These are phyloP conservation scores for Cucumis sativus DNA, from an alignment of 306 rosid genomes.

Conservation along the genomic window Cucumber_9930_V3 NC_026657.2:28657501-28658000, in stretches of 20 bases:
- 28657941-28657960: neutral
- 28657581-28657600: neutral
- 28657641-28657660: neutral
- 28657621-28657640: too few relatives aligned
- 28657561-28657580: slow-evolving; percentile 11
- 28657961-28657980: neutral
- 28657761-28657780: neutral
- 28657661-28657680: neutral
- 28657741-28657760: too few relatives aligned
- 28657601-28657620: neutral
- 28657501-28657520: slow-evolving; percentile 25
- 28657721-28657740: neutral
- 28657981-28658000: neutral
- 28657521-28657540: slow-evolving; percentile 17
- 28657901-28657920: neutral
- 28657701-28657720: neutral
- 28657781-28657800: too few relatives aligned
- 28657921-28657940: neutral
- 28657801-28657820: too few relatives aligned
- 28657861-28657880: neutral
- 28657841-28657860: neutral
- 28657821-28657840: too few relatives aligned
- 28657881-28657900: neutral
- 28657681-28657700: neutral
- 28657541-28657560: slow-evolving; percentile 12